Base-by-base conservation (phyloP, 495 filamentous ascomycete species). In the Cladorrhinum samala region DNA sequence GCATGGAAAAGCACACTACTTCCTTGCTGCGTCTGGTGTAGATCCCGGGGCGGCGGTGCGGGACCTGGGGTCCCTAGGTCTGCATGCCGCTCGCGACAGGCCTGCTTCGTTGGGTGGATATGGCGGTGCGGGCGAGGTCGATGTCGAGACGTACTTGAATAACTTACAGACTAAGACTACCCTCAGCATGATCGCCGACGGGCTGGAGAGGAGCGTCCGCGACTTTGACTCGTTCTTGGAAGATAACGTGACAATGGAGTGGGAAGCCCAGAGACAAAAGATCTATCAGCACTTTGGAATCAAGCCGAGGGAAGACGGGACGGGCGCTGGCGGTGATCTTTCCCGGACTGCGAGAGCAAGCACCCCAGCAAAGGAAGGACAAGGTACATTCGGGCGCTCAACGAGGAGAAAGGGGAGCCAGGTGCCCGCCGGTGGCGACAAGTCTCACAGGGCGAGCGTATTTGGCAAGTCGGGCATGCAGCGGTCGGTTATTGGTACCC, bases 201-300 rank as follows among this genome's bases (percentile, higher is more conserved):
- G 90, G 18, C 77, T 96, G 55, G 82, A 90, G 58, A 83, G 91
- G 50, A 89, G 90, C 13, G 84, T 89, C 38, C 83, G 82, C 16
- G 92, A 96, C 62, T 97, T 99, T 58, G 90, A 99, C 64, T 68
- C 78, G 37, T 96, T 94, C 66, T 72, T 99, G 41, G 93, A 96
- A 64, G 91, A 95, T 57, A 92, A 93, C 63, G 85, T 96, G 6
- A 88, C 89, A 7, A 84, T 93, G 75, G 88, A 96, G 67, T 97
- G 92, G 92, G 90, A 97, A 50, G 83, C 85, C 5, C 93, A 97
- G 70, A 84, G 91, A 36, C 87, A 85, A 64, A 83, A 83, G 49
- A 95, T 97, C 48, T 96, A 96, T 65, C 83, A 95, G 61, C 93
- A 99, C 64, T 97, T 99, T 66, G 93, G 93, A 7, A 85, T 99